Evolutionary conservation across 345 rosid species (phyloP), one percentile per base, ranked within the genome.

Genomic region (Iberis pinnata): DNA sequence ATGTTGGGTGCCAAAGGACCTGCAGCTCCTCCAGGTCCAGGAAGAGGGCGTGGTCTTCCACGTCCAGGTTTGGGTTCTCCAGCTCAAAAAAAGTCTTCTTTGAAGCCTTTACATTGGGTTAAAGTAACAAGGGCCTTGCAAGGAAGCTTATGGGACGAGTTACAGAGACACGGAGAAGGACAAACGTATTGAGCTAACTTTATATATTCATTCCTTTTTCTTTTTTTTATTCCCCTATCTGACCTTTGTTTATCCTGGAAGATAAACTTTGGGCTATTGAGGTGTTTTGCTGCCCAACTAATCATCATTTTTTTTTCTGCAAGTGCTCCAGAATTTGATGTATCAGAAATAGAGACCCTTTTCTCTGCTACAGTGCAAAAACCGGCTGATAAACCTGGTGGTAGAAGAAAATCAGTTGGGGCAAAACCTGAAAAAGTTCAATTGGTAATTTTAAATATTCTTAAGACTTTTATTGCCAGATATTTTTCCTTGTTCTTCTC

Each of bases 121-220:
- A 93, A 93, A 75, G 94, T 88, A 66, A 77, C 99, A 70, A 80
- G 97, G 77, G 94, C 87, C 58, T 57, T 93, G 51, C 95, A 88
- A 73, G 99, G 99, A 78, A 93, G 95, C 75, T 85, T 93, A 62
- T 93, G 97, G 99, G 95, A 93, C 12, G 97, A 93, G 74, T 57
- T 93, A 68, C 99, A 93, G 68, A 88, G 77, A 70, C 81, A 78
- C 43, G 95, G 93, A 58, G 98, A 83, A 55, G 71, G 82, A 44
- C 99, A 86, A 71, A 83, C 52, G 97, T 88, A 81, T 27, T 27
- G 49, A 45, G 45, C 61, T 70, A 61, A 60, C 53, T 60, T 40
- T 39, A 26, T 64, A n/a, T 53, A 63, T 53, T 32, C 57, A 49
- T 41, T 53, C 40, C 26, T 41, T 27, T 61, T 18, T 29, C 33